Base-by-base conservation (phyloP, 1,284 basidiomycete genomes). In the Ganoderma lingzhi region DNA sequence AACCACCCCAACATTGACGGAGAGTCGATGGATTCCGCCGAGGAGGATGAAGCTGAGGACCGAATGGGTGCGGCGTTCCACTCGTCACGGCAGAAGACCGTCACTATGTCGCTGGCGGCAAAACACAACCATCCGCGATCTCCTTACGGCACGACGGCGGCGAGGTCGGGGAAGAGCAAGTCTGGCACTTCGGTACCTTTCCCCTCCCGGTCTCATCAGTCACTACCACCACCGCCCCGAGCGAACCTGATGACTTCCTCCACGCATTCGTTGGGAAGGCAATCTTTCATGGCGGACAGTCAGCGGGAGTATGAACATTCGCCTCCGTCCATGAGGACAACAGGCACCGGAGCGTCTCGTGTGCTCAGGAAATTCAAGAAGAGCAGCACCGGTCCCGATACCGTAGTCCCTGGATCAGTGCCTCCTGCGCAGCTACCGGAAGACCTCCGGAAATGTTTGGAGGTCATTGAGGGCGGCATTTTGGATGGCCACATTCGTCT, bases 401-500 rank as follows among this genome's bases (percentile, higher is more conserved):
- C 81, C 58, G 78, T 88, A 6, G 78, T 88, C 65, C 85, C 86
- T 58, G 84, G 84, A 51, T 84, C 88, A 30, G 83, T 94, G 14
- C 85, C 93, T 35, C 91, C 93, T 2, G 88, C 90, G 77, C 89
- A 91, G 69, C 80, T 98, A 9, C 96, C 96, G 8, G 94, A 96
- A 68, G 95, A 96, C 76, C 79, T 98, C 64, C 88, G 91, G 67
- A 87, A 90, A 76, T 96, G 96, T 73, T 82, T 98, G 10, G 93
- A 96, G 76, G 93, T 95, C 12, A 89, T 97, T 35, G 91, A 94
- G 73, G 87, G 88, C 51, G 92, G 93, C 37, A 94, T 98, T 56
- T 84, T 97, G 63, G 90, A 95, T 62, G 96, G 96, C 2, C 96
- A 98, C 80, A 86, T 93, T 75, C 88, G 91, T 74, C 86, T 98